Base-by-base conservation (phyloP, 179 eudicot genomes). In the Vitellaria paradoxa region DNA sequence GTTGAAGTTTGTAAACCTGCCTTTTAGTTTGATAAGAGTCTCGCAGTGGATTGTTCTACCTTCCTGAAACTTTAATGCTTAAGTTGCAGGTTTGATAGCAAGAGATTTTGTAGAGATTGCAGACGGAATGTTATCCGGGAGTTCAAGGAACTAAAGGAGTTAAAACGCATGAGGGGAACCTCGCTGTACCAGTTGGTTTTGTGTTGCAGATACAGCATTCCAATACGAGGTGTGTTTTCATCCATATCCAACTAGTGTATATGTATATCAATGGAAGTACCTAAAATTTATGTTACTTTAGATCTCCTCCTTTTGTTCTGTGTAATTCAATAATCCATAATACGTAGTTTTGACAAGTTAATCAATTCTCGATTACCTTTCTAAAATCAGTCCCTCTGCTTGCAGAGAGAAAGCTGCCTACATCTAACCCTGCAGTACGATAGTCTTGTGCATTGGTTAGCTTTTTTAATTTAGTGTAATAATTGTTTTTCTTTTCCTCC, bases 21-120 rank as follows among this genome's bases (percentile, higher is more conserved):
- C 53, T 1, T 7, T 50, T 50, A 7, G 53, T 50, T 7, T 50
- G 10, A 50, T 50, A 7, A 50, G 53, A 4, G 12, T 11, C 53
- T 50, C 53, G 3, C 3, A 7, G 53, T 50, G 8, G 53, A 50
- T 50, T 50, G 53, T 11, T 7, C 37, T 50, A 50, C 53, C 12
- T 1, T 11, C 53, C 53, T 50, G 12, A 79, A 42, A 66, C 47
- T 47, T 49, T 60, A 46, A 23, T 70, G 46, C 70, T 77, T 72
- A 74, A 80, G 66, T 82, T 60, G 70, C 94, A 96, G 99, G 89
- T 96, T 96, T 81, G 99, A 96, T 76, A 92, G 92, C 95, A 96
- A 96, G 87, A 90, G 97, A 76, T 96, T 96, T 76, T 96, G 99
- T 76, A 85, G 98, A 90, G 98, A 96, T 81, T 96, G 99, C 86